Percentiles rank a stretch among this genome's conserved stretches.
These are phyloP conservation scores for Neurospora sp. DNA, from an alignment of 495 filamentous ascomycete species.

Conservation along the genomic window DNA sequence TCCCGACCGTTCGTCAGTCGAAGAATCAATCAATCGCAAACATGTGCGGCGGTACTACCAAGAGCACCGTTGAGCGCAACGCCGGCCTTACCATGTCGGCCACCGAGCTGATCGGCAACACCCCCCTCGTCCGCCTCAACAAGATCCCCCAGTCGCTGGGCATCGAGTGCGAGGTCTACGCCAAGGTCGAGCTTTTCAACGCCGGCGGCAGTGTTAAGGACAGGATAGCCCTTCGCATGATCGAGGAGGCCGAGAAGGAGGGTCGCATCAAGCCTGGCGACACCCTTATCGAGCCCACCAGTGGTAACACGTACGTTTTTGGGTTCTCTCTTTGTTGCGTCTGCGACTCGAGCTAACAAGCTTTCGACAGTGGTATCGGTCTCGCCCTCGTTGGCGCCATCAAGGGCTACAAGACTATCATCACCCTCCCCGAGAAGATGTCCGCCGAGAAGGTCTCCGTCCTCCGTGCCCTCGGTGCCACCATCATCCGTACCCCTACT, in stretches of 20 bases:
- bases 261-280: constrained; percentile 96
- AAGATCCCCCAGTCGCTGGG: constrained; percentile 80
- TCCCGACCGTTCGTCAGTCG: background rate
- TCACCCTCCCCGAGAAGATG: constrained; percentile 99
- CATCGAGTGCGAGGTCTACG: constrained; percentile 84
- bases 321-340: background rate
- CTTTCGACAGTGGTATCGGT: constrained; percentile 64
- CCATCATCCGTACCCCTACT: constrained; percentile 95
- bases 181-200: constrained; percentile 94
- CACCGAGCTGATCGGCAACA: constrained; percentile 73
- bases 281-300: constrained; percentile 94
- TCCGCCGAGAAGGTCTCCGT: constrained; percentile 95
- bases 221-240: constrained; percentile 93
- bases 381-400: constrained; percentile 88
- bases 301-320: constrained; percentile 74
- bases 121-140: constrained; percentile 86
- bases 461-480: constrained; percentile 82
- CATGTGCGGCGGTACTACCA: constrained; percentile 8
- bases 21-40: constrained; percentile 8
- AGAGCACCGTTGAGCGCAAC: constrained; percentile 11
- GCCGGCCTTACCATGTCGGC: constrained; percentile 29
- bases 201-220: constrained; percentile 97
- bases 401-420: constrained; percentile 96
- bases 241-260: constrained; percentile 83
- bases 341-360: constrained; percentile 14